phyloP scores from a whole-genome alignment of 1,284 basidiomycete species.

The Pyrrhoderma lamaoense region DNA sequence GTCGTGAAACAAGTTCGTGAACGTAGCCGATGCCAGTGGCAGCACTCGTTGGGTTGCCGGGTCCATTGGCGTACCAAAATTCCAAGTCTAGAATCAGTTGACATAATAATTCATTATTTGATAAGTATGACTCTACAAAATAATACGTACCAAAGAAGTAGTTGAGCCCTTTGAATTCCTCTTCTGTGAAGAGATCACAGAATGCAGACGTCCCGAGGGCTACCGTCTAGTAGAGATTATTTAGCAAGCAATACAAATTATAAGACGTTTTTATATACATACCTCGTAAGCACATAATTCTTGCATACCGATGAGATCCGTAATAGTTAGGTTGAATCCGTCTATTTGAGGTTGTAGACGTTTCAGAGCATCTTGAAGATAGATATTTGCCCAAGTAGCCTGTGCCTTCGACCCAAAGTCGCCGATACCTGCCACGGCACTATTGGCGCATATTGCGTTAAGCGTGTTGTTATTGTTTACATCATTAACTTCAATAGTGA shows the following conservation, averaged over 20 bases:
- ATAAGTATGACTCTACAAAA: too few relatives aligned
- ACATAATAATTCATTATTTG: constrained; percentile 24
- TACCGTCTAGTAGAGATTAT: constrained; percentile 41
- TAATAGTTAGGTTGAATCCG: constrained; percentile 49
- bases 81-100: constrained; percentile 20
- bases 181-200: constrained; percentile 56
- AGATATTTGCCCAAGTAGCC: constrained; percentile 46
- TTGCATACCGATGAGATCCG: constrained; percentile 49
- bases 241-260: constrained; percentile 29
- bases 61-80: constrained; percentile 51
- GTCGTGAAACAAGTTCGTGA: constrained; percentile 76
- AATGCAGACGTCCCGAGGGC: constrained; percentile 67
- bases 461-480: constrained; percentile 55
- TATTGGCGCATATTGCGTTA: constrained; percentile 40
- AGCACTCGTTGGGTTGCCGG: constrained; percentile 39
- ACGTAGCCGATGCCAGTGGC: constrained; percentile 78
- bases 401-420: constrained; percentile 36
- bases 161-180: constrained; percentile 58
- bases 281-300: constrained; percentile 54
- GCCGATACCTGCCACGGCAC: constrained; percentile 30
- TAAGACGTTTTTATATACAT: constrained; percentile 36
- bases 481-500: constrained; percentile 39
- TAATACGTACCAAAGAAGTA: constrained; percentile 71
- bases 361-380: constrained; percentile 47
- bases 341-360: constrained; percentile 59